These are phyloP conservation scores for Debaryomyces coudertii DNA, from an alignment of 1,139 yeast species.

Conservation along the genomic window DNA sequence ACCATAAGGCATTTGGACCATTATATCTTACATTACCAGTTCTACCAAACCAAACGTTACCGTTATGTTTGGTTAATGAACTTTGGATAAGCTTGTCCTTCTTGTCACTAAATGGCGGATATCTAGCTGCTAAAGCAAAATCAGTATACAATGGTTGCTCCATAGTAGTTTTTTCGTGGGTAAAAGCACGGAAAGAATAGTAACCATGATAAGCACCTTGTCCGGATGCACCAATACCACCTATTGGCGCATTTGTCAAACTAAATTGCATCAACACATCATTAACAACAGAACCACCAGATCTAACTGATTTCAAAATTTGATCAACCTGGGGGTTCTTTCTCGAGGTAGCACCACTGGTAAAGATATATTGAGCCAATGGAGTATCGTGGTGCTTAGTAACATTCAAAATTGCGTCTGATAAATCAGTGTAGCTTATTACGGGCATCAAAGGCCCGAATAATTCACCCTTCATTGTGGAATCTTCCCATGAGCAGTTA, in stretches of 20 bases:
- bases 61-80: slow-evolving; percentile 32
- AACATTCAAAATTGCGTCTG: slow-evolving; percentile 51
- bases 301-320: slow-evolving; percentile 59
- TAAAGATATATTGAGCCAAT: slow-evolving; percentile 77
- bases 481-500: slow-evolving; percentile 64
- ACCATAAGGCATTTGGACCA: slow-evolving; percentile 42
- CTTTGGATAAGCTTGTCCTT: slow-evolving; percentile 35
- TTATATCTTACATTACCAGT: slow-evolving; percentile 35
- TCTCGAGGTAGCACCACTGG: slow-evolving; percentile 44
- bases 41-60: slow-evolving; percentile 42
- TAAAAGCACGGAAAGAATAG: slow-evolving; percentile 70
- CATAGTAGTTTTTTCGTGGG: slow-evolving; percentile 74
- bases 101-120: slow-evolving; percentile 60
- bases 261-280: slow-evolving; percentile 78
- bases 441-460: slow-evolving; percentile 90
- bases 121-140: slow-evolving; percentile 56
- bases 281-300: slow-evolving; percentile 76
- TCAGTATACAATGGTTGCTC: slow-evolving; percentile 74
- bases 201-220: slow-evolving; percentile 80
- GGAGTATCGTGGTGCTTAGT: slow-evolving; percentile 75
- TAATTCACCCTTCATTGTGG: slow-evolving; percentile 73
- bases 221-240: slow-evolving; percentile 89
- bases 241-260: slow-evolving; percentile 78
- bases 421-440: slow-evolving; percentile 54
- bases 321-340: slow-evolving; percentile 53